Evolutionary conservation across 1,139 yeast species (phyloP).

Genomic region (Sugiyamaella xylanicola): DNA sequence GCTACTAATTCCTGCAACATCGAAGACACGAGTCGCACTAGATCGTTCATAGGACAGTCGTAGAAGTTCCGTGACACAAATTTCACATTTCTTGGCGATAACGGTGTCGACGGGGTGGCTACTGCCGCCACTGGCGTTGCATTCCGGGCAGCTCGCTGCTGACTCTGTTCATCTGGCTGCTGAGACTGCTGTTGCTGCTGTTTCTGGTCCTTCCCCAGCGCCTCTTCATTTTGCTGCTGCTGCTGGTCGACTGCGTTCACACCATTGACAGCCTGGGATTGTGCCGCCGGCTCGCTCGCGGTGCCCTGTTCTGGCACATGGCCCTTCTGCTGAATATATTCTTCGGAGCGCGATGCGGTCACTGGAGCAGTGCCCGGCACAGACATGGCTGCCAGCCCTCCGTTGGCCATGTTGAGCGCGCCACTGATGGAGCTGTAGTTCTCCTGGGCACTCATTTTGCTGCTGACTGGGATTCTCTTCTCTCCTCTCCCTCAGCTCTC

Average conservation of each 20-base stretch:
- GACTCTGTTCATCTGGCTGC: too few species aligned
- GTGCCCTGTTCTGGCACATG: background rate
- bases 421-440: background rate
- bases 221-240: background rate
- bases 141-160: too few species aligned
- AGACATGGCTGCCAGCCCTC: background rate
- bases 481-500: background rate
- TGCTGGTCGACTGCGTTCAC: background rate
- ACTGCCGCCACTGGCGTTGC: too few species aligned
- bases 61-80: constrained; percentile 61
- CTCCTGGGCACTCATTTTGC: background rate
- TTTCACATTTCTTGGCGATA: constrained; percentile 23
- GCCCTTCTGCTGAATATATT: background rate
- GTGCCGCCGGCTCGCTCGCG: too few species aligned
- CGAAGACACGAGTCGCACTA: constrained; percentile 70
- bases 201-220: background rate
- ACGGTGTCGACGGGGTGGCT: background rate
- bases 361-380: background rate
- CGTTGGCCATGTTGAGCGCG: too few species aligned
- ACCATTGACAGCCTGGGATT: background rate
- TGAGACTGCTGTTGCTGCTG: background rate
- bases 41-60: constrained; percentile 67
- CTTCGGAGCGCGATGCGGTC: background rate
- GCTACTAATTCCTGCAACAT: constrained; percentile 75
- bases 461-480: too few species aligned